phyloP scores from a whole-genome alignment of 2,329 filamentous ascomycete species.

The Aspergillus tanneri region DNA sequence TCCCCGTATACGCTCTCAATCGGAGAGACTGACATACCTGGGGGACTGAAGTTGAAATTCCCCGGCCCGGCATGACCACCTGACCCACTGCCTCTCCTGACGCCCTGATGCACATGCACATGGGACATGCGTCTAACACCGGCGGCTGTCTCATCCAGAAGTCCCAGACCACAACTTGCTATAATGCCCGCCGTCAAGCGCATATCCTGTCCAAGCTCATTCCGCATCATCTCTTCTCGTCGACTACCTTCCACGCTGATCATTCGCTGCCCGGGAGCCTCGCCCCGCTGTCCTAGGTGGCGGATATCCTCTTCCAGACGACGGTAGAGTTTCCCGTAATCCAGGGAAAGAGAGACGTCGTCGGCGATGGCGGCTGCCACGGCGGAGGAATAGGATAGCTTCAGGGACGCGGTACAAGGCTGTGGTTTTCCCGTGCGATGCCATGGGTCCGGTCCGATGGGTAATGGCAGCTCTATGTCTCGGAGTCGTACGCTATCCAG shows the following conservation, averaged over 20 bases:
- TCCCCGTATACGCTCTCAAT: conserved; percentile 33
- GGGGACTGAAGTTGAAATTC: conserved; percentile 9
- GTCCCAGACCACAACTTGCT: conserved; percentile 34
- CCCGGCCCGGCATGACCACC: conserved; percentile 5
- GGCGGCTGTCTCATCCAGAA: conserved; percentile 40
- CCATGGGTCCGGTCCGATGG: conserved; percentile 48
- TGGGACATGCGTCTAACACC: conserved; percentile 36
- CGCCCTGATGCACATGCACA: conserved; percentile 25
- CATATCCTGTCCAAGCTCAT: conserved; percentile 34
- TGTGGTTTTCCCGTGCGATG: conserved; percentile 46
- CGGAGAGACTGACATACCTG: conserved; percentile 15
- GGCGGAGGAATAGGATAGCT: conserved; percentile 43
- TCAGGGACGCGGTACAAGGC: conserved; percentile 45
- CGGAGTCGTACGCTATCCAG: conserved; percentile 44
- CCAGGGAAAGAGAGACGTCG: conserved; percentile 46
- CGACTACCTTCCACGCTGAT: conserved; percentile 29
- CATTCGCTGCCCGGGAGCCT: conserved; percentile 24
- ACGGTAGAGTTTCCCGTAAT: conserved; percentile 50
- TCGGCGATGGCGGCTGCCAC: conserved; percentile 45
- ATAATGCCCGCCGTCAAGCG: conserved; percentile 37
- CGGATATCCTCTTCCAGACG: conserved; percentile 38
- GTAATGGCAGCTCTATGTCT: conserved; percentile 45
- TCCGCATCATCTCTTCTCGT: conserved; percentile 30
- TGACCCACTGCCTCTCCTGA: conserved; percentile 22
- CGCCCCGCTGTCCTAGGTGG: conserved; percentile 26